Percentiles rank a stretch among this genome's conserved stretches.
These are phyloP conservation scores for Ogataea nitratoaversa DNA, from an alignment of 805 yeast genomes.

Conservation along the genomic window DNA sequence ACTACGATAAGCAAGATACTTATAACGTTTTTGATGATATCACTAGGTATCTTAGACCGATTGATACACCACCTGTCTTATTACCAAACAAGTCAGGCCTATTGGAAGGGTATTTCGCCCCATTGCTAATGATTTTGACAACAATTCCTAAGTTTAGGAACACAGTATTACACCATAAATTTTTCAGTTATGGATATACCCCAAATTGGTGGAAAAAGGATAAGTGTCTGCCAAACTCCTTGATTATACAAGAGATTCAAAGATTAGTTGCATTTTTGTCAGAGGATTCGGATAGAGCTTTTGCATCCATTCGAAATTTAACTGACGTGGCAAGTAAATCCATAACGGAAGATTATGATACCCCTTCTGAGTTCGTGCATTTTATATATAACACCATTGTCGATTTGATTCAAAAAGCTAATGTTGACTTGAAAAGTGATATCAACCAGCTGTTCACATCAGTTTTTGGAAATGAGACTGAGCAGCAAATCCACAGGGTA, in stretches of 20 bases:
- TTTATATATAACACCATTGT: slow-evolving; percentile 18
- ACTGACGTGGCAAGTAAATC: slow-evolving; percentile 27
- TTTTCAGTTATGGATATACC: slow-evolving; percentile 32
- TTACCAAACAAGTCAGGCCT: slow-evolving; percentile 31
- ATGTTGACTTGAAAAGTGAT: slow-evolving; percentile 9
- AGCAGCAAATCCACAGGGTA: slow-evolving; percentile 20
- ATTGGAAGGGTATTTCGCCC: slow-evolving; percentile 38
- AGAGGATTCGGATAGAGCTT: slow-evolving; percentile 32
- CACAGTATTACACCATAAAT: slow-evolving; percentile 28
- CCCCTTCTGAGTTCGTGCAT: slow-evolving; percentile 25
- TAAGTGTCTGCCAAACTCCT: slow-evolving; percentile 22
- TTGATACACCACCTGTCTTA: slow-evolving; percentile 28
- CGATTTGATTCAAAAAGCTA: slow-evolving; percentile 15
- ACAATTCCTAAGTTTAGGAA: slow-evolving; percentile 33
- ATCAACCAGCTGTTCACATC: slow-evolving; percentile 18
- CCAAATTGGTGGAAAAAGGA: slow-evolving; percentile 38
- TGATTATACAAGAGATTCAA: slow-evolving; percentile 35
- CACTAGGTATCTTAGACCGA: slow-evolving; percentile 21
- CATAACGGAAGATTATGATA: slow-evolving; percentile 25
- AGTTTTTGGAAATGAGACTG: slow-evolving; percentile 10
- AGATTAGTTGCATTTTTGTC: slow-evolving; percentile 35
- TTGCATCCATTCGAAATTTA: slow-evolving; percentile 34
- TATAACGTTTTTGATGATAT: slow-evolving; percentile 32
- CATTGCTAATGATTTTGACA: slow-evolving; percentile 37
- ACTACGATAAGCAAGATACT: slow-evolving; percentile 3